Evolutionary conservation across 768 basidiomycete genomes (phyloP).

Genomic region (Boletus reticuloceps): DNA sequence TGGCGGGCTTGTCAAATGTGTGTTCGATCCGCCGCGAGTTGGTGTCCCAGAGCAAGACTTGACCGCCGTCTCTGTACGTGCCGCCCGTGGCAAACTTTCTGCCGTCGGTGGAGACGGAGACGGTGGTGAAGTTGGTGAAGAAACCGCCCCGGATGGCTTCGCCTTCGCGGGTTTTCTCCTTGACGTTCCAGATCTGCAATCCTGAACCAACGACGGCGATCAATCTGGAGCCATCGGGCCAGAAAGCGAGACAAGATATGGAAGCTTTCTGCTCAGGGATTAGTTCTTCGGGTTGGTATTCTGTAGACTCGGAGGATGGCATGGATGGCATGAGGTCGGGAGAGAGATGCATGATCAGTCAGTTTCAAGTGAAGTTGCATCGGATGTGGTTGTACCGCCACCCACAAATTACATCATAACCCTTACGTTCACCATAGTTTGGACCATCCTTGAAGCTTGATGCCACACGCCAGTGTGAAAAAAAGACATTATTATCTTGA

Average conservation of each 20-base stretch:
- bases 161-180: constrained; percentile 18
- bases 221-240: constrained; percentile 24
- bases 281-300: constrained; percentile 12
- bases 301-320: constrained; percentile 2
- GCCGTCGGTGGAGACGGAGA: constrained; percentile 22
- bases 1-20: constrained; percentile 22
- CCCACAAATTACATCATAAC: constrained; percentile 18
- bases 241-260: constrained; percentile 22
- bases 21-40: constrained; percentile 21
- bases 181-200: constrained; percentile 25
- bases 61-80: constrained; percentile 24
- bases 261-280: constrained; percentile 18
- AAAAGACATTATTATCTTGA: background rate
- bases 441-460: no score
- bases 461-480: no score
- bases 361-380: background rate
- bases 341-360: constrained; percentile 4
- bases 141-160: constrained; percentile 22
- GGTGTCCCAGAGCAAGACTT: constrained; percentile 23
- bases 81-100: constrained; percentile 24
- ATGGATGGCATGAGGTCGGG: constrained; percentile 12
- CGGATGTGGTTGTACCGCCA: constrained; percentile 14
- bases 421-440: background rate
- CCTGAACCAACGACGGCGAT: constrained; percentile 26
- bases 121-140: constrained; percentile 26